Percentiles rank a stretch among this genome's conserved stretches.
Conservation (phyloP, 176 grass and related monocot genomes). For the Zizania latifolia region DNA sequence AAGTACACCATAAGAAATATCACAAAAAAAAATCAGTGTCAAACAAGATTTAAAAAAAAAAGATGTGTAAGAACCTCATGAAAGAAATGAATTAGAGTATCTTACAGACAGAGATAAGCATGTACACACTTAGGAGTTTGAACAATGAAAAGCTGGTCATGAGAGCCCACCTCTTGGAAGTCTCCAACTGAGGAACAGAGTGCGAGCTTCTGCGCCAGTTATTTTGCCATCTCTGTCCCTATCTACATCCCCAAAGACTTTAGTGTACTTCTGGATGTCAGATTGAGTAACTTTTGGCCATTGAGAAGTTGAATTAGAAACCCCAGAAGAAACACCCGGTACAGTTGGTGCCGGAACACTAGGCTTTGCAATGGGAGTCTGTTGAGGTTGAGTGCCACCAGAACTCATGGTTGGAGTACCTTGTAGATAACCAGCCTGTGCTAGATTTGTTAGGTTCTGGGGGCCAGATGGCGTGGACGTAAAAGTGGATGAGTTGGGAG, state of each 20-base stretch:
- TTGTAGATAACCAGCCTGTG: slow-evolving; percentile 57
- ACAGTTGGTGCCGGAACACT: slow-evolving; percentile 26
- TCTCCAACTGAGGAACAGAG: slow-evolving; percentile 95
- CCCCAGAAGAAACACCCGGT: slow-evolving; percentile 30
- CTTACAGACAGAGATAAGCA: slow-evolving; percentile 10
- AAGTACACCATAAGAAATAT: neutral
- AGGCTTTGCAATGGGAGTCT: slow-evolving; percentile 32
- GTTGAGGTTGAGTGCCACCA: slow-evolving; percentile 52
- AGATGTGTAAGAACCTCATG: neutral
- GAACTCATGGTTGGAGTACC: slow-evolving; percentile 24
- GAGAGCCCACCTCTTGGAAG: slow-evolving; percentile 82
- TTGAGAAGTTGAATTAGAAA: slow-evolving; percentile 55
- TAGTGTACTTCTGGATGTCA: slow-evolving; percentile 94
- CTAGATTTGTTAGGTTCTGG: slow-evolving; percentile 47
- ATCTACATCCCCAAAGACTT: slow-evolving; percentile 87
- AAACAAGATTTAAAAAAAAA: slow-evolving; percentile 22
- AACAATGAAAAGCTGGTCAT: slow-evolving; percentile 15
- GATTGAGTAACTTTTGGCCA: slow-evolving; percentile 96
- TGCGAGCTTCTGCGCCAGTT: slow-evolving; percentile 83
- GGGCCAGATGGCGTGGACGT: slow-evolving; percentile 40
- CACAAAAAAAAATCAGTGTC: neutral
- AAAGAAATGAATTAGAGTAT: slow-evolving; percentile 13
- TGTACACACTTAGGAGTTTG: slow-evolving; percentile 9
- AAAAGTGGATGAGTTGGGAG: slow-evolving; percentile 36
- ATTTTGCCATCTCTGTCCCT: slow-evolving; percentile 98